Base-by-base conservation (phyloP, 495 filamentous ascomycete species). In the Elasticomyces elasticus region DNA sequence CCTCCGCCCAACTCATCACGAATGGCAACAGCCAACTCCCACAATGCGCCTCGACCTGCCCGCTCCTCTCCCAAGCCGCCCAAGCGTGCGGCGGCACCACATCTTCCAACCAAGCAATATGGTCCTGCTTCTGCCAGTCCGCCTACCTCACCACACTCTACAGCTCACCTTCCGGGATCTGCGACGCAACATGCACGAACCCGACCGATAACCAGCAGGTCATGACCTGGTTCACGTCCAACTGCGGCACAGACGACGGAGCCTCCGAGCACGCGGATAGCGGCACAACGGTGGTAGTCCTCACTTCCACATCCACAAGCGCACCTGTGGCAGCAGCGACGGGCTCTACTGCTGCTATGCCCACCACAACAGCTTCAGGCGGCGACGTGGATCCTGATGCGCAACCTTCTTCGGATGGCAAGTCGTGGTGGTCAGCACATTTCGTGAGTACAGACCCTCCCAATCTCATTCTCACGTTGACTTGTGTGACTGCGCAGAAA, bases 41-140 rank as follows among this genome's bases (percentile, higher is more conserved):
- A 15, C 51, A 65, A 31, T 82, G 79, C 60, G 79, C 71, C 22
- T 52, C 74, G 37, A 49, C 62, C 50, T 82, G 79, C 56, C 43
- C 66, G 4, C 25, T 62, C 47, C 72, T 82, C 51, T 47, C 60
- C 22, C 55, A 71, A 33, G 78, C 78, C 28, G 69, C 76, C 52
- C 52, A 49, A 22, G 66, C 61, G 28, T 82, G 79, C 56, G 9
- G 55, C 56, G 62, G 68, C 11, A 56, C 63, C 7, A 63, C 64
- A 19, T 64, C 61, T 48, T 54, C 68, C 44, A 54, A 61, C 52
- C 59, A 63, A 19, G 67, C 62, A 55, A 77, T 76, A 62, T 68
- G 74, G 51, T 71, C 71, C 23, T 82, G 79, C 60, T 78, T 81
- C 67, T 82, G 79, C 65, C 67, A 74, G 55, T 77, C 73, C 12